phyloP scores from a whole-genome alignment of 2,329 filamentous ascomycete species.

The Aspergillus piperis region DNA sequence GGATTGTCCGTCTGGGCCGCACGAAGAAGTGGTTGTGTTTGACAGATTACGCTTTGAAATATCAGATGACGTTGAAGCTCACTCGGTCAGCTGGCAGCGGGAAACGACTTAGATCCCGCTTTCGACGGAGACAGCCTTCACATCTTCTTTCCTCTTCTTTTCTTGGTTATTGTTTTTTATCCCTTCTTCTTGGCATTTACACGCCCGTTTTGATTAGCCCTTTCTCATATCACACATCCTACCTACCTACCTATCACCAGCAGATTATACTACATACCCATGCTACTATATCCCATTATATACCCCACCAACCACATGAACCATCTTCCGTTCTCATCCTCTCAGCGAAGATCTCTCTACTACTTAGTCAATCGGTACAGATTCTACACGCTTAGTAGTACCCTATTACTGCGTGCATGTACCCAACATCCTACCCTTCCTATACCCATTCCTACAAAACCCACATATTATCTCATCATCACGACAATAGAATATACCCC shows the following conservation, averaged over 20 bases:
- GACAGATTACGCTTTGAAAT: not conserved
- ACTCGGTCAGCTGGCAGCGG: not conserved
- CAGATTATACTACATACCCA: too few species aligned
- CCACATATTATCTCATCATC: not conserved
- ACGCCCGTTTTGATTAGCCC: not conserved
- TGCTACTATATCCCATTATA: not conserved
- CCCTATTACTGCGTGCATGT: not conserved
- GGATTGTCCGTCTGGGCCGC: slow-evolving; percentile 54
- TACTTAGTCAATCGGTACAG: not conserved
- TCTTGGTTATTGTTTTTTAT: not conserved
- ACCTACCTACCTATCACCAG: not conserved
- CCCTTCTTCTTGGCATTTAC: slow-evolving; percentile 1
- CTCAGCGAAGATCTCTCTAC: too few species aligned
- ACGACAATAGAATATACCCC: not conserved
- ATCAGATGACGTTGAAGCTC: slow-evolving; percentile 8
- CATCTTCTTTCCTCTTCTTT: not conserved
- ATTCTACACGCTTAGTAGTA: not conserved
- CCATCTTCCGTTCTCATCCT: not conserved
- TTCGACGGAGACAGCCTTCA: not conserved
- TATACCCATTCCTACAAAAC: too few species aligned
- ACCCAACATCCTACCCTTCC: not conserved
- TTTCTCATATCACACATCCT: not conserved
- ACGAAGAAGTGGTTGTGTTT: slow-evolving; percentile 32
- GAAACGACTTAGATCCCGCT: not conserved
- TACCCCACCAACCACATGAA: not conserved